Evolutionary conservation across 139 green algal genomes (phyloP).

Genomic region (Haematococcus sp.): DNA sequence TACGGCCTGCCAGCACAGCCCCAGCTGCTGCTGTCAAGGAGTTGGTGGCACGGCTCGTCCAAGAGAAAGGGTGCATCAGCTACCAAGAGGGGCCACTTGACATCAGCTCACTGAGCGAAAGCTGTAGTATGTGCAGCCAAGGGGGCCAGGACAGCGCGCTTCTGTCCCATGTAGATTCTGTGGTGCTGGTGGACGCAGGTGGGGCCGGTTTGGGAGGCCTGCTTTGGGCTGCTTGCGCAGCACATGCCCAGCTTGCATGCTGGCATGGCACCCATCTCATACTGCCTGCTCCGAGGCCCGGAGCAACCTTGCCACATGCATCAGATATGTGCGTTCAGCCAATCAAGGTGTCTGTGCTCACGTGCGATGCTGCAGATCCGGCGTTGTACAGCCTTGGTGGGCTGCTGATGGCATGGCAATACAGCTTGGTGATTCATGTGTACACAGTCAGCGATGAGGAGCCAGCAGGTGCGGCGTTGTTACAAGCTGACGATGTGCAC

Average conservation of each 20-base stretch:
- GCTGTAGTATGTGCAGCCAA: neutral
- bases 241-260: too few relatives aligned
- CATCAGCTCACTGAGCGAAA: neutral
- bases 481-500: too few relatives aligned
- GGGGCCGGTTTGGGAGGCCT: neutral
- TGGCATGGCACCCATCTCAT: neutral
- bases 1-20: too few relatives aligned
- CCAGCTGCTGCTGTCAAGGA: too few relatives aligned
- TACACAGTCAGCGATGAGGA: conserved; percentile 48
- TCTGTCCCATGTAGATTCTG: conserved; percentile 14
- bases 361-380: conserved; percentile 9
- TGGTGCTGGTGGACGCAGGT: conserved; percentile 19
- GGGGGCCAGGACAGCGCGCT: neutral
- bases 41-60: neutral
- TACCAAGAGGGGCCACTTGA: conserved; percentile 11
- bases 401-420: conserved; percentile 38
- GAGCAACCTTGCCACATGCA: neutral
- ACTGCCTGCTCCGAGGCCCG: neutral
- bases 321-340: too few relatives aligned
- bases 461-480: conserved; percentile 9
- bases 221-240: neutral
- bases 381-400: conserved; percentile 14
- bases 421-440: conserved; percentile 18
- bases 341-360: neutral
- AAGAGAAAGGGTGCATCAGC: neutral